These are phyloP conservation scores for Cladosporium oxysporum DNA, from an alignment of 2,329 filamentous ascomycete species.

Conservation along the genomic window DNA sequence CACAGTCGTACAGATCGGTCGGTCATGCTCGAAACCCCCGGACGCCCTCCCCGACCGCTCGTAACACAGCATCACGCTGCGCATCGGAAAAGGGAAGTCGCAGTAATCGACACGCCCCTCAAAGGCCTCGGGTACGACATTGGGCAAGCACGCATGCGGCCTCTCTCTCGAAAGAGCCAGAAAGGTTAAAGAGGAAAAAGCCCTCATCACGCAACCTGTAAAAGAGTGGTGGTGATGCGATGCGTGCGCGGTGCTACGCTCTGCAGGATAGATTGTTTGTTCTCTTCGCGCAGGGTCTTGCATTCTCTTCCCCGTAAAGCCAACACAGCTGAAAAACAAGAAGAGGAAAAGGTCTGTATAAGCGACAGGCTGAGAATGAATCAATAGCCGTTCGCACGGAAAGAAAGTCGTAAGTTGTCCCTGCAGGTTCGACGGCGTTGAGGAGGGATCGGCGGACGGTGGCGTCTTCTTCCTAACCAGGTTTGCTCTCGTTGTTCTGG, in stretches of 20 bases:
- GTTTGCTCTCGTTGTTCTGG: background rate
- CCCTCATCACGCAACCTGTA: background rate
- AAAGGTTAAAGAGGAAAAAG: background rate
- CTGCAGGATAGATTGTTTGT: background rate
- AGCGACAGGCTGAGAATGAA: background rate
- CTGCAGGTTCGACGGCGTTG: background rate
- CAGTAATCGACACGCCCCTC: background rate
- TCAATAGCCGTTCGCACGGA: background rate
- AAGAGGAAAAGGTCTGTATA: background rate
- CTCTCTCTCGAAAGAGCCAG: background rate
- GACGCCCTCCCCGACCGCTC: background rate
- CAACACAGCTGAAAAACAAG: too few species aligned
- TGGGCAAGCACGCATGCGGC: background rate
- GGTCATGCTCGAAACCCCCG: background rate
- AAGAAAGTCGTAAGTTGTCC: background rate
- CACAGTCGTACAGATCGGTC: too few species aligned
- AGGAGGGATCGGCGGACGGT: background rate
- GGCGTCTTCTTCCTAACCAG: background rate
- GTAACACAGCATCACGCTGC: background rate
- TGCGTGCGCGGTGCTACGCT: background rate
- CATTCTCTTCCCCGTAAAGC: background rate
- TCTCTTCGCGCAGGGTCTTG: background rate
- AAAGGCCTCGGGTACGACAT: constrained; percentile 4
- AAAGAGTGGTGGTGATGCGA: background rate
- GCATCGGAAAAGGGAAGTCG: background rate